A percentile compares a stretch with the other conserved stretches of the same genome.
Evolutionary conservation across 805 yeast species (phyloP).

Genomic region (Yamadazyma kitorensis): DNA sequence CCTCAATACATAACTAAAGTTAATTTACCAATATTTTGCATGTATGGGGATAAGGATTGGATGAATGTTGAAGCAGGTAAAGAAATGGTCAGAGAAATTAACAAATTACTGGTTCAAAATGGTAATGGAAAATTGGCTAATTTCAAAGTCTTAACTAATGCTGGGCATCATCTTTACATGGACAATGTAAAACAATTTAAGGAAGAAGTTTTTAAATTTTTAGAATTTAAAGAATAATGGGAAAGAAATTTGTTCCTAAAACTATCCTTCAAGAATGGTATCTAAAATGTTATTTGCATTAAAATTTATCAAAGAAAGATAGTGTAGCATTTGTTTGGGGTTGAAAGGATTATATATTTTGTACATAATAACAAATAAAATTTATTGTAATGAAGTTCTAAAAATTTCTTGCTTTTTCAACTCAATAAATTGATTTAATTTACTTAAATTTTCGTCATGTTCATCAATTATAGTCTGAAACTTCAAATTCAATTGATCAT

Average conservation of each 20-base stretch:
- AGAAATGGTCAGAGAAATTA: conserved; percentile 33
- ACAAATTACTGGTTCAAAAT: conserved; percentile 24
- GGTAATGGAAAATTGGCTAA: conserved; percentile 27
- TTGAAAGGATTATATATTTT: neutral
- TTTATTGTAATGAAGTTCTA: conserved; percentile 2
- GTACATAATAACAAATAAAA: neutral
- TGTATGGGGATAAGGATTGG: conserved; percentile 72
- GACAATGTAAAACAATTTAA: conserved; percentile 45
- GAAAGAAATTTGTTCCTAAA: neutral
- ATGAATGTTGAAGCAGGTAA: conserved; percentile 63
- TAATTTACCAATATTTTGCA: conserved; percentile 51
- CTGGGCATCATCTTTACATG: conserved; percentile 56
- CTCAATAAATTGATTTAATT: conserved; percentile 6
- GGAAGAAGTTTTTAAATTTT: conserved; percentile 28
- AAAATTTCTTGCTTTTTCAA: conserved; percentile 5
- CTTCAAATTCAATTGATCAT: conserved; percentile 3
- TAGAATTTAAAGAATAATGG: conserved; percentile 13
- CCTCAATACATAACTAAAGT: conserved; percentile 38
- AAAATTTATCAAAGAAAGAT: too few species aligned
- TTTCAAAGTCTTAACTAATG: conserved; percentile 34
- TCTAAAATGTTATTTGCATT: too few species aligned
- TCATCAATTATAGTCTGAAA: conserved; percentile 3
- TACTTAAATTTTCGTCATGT: conserved; percentile 5
- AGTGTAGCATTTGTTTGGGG: neutral
- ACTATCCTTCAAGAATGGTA: too few species aligned